Percentiles rank a stretch among this genome's conserved stretches.
Conservation (phyloP, 2,329 filamentous ascomycete genomes). For the Coniella vitis region DNA sequence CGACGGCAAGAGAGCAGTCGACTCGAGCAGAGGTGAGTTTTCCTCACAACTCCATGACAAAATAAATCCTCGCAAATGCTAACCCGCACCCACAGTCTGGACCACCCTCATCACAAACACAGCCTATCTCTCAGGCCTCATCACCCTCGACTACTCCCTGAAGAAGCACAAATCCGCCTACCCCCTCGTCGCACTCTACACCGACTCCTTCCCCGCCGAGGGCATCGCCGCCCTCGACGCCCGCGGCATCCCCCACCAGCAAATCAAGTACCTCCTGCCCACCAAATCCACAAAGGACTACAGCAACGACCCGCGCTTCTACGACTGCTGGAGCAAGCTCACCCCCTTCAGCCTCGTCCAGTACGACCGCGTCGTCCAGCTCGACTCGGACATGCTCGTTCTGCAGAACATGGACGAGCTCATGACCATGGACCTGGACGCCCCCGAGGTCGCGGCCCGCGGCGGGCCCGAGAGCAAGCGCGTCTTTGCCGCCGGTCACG, state of each 20-base stretch:
- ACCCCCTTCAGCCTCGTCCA: conserved; percentile 69
- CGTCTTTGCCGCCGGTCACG: conserved; percentile 78
- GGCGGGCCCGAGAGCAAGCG: conserved; percentile 39
- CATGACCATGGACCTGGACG: conserved; percentile 65
- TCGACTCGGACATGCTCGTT: conserved; percentile 86
- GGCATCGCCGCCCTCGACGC: conserved; percentile 63
- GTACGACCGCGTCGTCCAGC: conserved; percentile 72
- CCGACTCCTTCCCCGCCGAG: conserved; percentile 62
- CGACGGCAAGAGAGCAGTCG: conserved; percentile 26
- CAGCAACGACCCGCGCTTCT: conserved; percentile 73
- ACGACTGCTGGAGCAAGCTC: conserved; percentile 87
- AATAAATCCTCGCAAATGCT: not conserved
- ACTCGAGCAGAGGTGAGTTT: conserved; percentile 25
- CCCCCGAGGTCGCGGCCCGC: conserved; percentile 14
- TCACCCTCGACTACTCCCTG: conserved; percentile 75
- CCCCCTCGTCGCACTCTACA: conserved; percentile 77
- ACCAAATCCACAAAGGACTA: conserved; percentile 56
- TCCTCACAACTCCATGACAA: not conserved
- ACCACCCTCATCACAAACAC: conserved; percentile 81
- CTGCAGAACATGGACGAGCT: conserved; percentile 84
- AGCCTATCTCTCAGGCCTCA: conserved; percentile 71
- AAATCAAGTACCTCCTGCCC: conserved; percentile 67
- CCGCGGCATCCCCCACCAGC: conserved; percentile 62
- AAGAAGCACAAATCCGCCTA: conserved; percentile 59
- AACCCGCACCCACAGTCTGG: conserved; percentile 57